Percentiles rank a stretch among this genome's conserved stretches.
Evolutionary conservation across 1,284 basidiomycete species (phyloP).

Genomic region (Caloboletus firmus): DNA sequence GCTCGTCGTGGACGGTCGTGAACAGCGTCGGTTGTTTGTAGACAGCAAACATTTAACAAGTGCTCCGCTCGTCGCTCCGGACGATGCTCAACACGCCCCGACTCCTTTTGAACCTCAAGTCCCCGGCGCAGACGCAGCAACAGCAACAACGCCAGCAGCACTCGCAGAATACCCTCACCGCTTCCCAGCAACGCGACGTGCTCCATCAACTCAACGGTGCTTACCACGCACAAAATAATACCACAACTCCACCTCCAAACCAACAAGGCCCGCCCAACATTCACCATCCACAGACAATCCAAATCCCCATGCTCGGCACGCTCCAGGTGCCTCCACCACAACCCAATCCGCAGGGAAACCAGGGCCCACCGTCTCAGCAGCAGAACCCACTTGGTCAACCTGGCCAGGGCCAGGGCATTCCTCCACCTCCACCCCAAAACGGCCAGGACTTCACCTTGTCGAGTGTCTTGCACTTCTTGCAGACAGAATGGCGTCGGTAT

Average conservation of each 20-base stretch:
- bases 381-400: conserved; percentile 54
- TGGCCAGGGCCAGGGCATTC: conserved; percentile 60
- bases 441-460: conserved; percentile 91
- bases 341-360: conserved; percentile 42
- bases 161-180: conserved; percentile 30
- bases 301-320: conserved; percentile 68
- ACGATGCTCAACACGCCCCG: conserved; percentile 37
- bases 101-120: conserved; percentile 35
- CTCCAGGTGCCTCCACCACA: conserved; percentile 58
- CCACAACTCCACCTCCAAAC: conserved; percentile 1
- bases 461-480: conserved; percentile 93
- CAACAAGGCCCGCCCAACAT: conserved; percentile 33
- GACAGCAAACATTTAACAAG: conserved; percentile 22
- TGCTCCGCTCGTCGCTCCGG: conserved; percentile 16
- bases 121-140: conserved; percentile 24
- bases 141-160: conserved; percentile 28
- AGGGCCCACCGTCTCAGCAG: conserved; percentile 39
- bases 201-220: conserved; percentile 27
- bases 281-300: conserved; percentile 44
- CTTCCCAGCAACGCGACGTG: conserved; percentile 31
- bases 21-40: conserved; percentile 31
- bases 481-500: conserved; percentile 96
- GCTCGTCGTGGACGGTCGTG: conserved; percentile 13
- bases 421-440: conserved; percentile 72
- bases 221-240: conserved; percentile 29